phyloP scores from a whole-genome alignment of 164 flowering plant genomes.

The Dillenia suffruticosa region DNA sequence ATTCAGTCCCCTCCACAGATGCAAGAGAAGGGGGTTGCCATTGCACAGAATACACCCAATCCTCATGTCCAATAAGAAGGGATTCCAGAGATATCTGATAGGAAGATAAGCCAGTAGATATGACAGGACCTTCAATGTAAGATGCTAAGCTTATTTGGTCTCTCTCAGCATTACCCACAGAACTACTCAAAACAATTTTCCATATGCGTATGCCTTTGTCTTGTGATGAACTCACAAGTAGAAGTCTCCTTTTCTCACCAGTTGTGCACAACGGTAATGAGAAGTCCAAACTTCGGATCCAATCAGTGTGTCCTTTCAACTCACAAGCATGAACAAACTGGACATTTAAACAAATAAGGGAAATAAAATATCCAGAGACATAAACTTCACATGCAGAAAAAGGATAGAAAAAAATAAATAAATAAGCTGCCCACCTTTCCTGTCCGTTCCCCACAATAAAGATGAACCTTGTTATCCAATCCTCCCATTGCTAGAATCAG shows the following conservation, averaged over 20 bases:
- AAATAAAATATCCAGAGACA: no score
- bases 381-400: not conserved
- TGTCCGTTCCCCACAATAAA: constrained; percentile 65
- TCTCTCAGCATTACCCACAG: constrained; percentile 23
- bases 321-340: constrained; percentile 88
- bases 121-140: constrained; percentile 83
- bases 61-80: constrained; percentile 92
- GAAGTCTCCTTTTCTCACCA: constrained; percentile 36
- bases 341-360: constrained; percentile 9
- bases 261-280: constrained; percentile 54
- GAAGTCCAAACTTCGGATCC: constrained; percentile 94
- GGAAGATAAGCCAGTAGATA: constrained; percentile 54
- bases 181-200: constrained; percentile 49
- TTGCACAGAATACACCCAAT: constrained; percentile 96
- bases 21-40: constrained; percentile 79
- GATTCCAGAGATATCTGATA: constrained; percentile 92
- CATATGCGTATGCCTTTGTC: constrained; percentile 94
- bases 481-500: constrained; percentile 91
- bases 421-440: constrained; percentile 54
- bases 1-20: constrained; percentile 28
- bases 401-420: not conserved
- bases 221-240: constrained; percentile 94
- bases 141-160: constrained; percentile 60
- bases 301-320: constrained; percentile 91
- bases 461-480: constrained; percentile 82